Conservation (phyloP, 768 basidiomycete species). For the Lentinula boryana region DNA sequence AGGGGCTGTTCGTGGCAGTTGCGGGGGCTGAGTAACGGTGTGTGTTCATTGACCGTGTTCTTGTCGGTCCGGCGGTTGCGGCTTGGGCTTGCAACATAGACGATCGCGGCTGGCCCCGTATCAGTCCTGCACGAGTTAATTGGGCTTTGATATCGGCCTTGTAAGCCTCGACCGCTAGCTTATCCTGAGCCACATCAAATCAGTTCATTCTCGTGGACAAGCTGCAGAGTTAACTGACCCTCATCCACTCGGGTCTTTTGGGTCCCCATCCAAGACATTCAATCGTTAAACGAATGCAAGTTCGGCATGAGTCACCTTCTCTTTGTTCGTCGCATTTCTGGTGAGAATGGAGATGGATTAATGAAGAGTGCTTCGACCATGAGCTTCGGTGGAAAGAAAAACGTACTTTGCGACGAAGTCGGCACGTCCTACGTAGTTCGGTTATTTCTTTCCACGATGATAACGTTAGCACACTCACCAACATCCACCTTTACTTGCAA, state of each 20-base stretch:
- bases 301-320: constrained; percentile 74
- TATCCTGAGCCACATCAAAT: constrained; percentile 50
- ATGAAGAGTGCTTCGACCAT: constrained; percentile 7
- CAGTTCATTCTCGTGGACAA: neutral
- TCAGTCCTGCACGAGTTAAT: constrained; percentile 69
- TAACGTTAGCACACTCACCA: constrained; percentile 52
- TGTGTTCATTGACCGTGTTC: constrained; percentile 20
- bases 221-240: constrained; percentile 39
- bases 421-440: constrained; percentile 60
- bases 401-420: constrained; percentile 70
- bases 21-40: constrained; percentile 25
- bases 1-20: constrained; percentile 11
- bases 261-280: constrained; percentile 83
- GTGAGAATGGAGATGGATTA: constrained; percentile 2
- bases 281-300: constrained; percentile 75
- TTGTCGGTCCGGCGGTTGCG: constrained; percentile 15
- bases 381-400: neutral
- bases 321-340: constrained; percentile 90
- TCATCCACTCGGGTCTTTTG: constrained; percentile 86
- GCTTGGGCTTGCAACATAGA: constrained; percentile 33
- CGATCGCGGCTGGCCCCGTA: constrained; percentile 75
- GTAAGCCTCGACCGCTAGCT: constrained; percentile 74
- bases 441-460: constrained; percentile 9
- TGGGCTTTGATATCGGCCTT: constrained; percentile 82
- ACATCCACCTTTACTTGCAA: constrained; percentile 69